Evolutionary conservation across 805 yeast genomes (phyloP).

Genomic region (Hanseniaspora lindneri): DNA sequence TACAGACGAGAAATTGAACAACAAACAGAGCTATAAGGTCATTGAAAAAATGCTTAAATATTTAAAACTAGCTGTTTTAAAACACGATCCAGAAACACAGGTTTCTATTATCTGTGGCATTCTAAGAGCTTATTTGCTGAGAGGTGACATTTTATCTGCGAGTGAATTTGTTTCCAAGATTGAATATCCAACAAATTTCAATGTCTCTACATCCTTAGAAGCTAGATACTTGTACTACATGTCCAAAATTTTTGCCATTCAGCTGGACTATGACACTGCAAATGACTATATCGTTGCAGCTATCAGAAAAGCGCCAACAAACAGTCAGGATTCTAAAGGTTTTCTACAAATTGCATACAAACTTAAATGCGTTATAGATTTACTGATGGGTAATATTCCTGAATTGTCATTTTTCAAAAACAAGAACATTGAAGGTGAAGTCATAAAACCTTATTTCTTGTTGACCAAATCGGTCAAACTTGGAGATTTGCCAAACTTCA

Average conservation of each 20-base stretch:
- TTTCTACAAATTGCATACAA: slow-evolving; percentile 84
- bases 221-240: slow-evolving; percentile 86
- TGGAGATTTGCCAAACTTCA: slow-evolving; percentile 79
- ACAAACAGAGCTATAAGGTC: slow-evolving; percentile 37
- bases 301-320: slow-evolving; percentile 81
- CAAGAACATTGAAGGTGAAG: slow-evolving; percentile 38
- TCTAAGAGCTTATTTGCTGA: slow-evolving; percentile 62
- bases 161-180: slow-evolving; percentile 79
- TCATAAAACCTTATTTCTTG: slow-evolving; percentile 69
- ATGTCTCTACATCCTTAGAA: slow-evolving; percentile 73
- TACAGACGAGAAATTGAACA: slow-evolving; percentile 23
- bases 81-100: slow-evolving; percentile 86
- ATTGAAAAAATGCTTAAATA: slow-evolving; percentile 52
- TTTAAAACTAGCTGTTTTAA: slow-evolving; percentile 75
- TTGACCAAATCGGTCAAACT: slow-evolving; percentile 83
- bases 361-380: slow-evolving; percentile 74
- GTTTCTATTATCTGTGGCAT: slow-evolving; percentile 79
- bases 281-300: slow-evolving; percentile 88
- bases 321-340: slow-evolving; percentile 70
- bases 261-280: slow-evolving; percentile 82
- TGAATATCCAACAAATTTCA: slow-evolving; percentile 57
- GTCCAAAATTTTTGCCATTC: slow-evolving; percentile 84
- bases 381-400: slow-evolving; percentile 94
- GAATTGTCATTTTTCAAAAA: slow-evolving; percentile 72
- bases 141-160: slow-evolving; percentile 78